Evolutionary conservation across 148 eudicot genomes (phyloP), one percentile per base, ranked within the genome.

Genomic region (Diospyros kaki): DNA sequence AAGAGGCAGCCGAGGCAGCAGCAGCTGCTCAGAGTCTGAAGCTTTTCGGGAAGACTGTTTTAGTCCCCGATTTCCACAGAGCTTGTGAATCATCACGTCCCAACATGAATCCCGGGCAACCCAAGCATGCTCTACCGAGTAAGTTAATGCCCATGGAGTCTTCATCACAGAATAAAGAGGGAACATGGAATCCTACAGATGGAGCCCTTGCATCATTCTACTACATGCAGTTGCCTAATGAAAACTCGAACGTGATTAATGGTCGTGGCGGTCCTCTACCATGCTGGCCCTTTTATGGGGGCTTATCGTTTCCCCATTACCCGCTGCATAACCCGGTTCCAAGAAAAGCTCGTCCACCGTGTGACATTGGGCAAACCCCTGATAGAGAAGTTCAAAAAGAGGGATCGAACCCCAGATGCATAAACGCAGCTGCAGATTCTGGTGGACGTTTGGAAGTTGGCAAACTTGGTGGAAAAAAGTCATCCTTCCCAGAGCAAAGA

Each of bases 1-100:
- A 79, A 58, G 69, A 63, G 50, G 60, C 79, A 9, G 83, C 46
- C 18, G 86, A 79, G 64, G 75, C 67, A 61, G 71, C 67, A 61
- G 71, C 77, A 50, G 73, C 89, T 11, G 73, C 80, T 0, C 87
- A 81, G 75, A 81, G 81, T 63, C 71, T 94, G 69, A 94, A 91
- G 88, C 87, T 94, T 14, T 94, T 94, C 72, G 98, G 98, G 56
- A 86, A 90, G 83, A 91, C 83, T 9, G 84, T 94, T 6, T 52
- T 84, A 40, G 86, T 94, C 54, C 69, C 77, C 46, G 84, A 83
- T 68, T 72, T 86, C 17, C 64, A 71, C 54, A 77, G 74, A 55
- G 50, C 69, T 15, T 66, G 77, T 76, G 80, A 77, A 55, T 64
- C 86, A 8, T 68, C 52, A 46, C 66, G 75, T 38, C 73, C 69